These are phyloP conservation scores for Neospora caninum DNA, from an alignment of 169 alveolate genomes.

Conservation along the genomic window DNA sequence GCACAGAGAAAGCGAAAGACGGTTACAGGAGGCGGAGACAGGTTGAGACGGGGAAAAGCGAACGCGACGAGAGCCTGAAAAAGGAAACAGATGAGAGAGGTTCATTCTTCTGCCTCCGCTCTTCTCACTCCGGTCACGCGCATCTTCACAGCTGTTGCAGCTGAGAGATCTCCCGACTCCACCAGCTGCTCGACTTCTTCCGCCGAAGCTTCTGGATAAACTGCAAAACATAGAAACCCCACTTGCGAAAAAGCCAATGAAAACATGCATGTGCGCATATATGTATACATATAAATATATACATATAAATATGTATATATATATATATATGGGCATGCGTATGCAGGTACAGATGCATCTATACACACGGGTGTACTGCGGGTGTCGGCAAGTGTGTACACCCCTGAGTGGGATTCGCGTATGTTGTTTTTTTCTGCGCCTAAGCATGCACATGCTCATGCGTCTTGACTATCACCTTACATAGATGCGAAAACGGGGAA, in stretches of 20 bases:
- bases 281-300: not conserved
- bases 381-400: too few species aligned
- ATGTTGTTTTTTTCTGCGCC: too few species aligned
- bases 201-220: conserved; percentile 74
- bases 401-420: too few species aligned
- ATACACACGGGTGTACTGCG: too few species aligned
- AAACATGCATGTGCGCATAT: not conserved
- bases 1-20: not conserved
- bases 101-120: not conserved
- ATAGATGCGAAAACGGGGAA: too few species aligned
- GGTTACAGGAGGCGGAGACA: not conserved
- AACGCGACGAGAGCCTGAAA: not conserved
- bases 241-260: not conserved
- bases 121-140: conserved; percentile 74
- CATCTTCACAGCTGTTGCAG: conserved; percentile 69
- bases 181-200: conserved; percentile 63
- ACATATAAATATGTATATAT: not conserved
- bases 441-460: too few species aligned
- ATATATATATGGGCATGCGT: not conserved
- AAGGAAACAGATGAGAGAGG: not conserved
- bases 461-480: too few species aligned
- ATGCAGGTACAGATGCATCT: too few species aligned
- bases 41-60: not conserved
- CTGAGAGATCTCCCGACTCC: conserved; percentile 70
- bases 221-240: conserved; percentile 33